Percentiles rank a stretch among this genome's conserved stretches.
phyloP scores from a whole-genome alignment of 1,284 basidiomycete species.

The Fomitopsis palustris region DNA sequence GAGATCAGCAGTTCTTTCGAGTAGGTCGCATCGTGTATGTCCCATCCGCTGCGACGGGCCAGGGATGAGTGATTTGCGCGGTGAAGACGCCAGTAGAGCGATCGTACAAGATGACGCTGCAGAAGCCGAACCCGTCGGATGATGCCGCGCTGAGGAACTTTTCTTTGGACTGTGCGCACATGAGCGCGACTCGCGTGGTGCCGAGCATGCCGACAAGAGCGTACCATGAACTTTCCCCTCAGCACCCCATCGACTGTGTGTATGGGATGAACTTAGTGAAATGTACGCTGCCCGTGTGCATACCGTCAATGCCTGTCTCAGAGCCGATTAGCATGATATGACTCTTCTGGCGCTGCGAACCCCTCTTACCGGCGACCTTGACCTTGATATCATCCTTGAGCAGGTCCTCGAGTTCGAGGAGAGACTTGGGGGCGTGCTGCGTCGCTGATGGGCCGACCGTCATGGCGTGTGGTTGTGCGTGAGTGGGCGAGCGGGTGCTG shows the following conservation, averaged over 20 bases:
- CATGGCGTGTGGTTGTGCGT: neutral
- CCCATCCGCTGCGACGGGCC: conserved; percentile 64
- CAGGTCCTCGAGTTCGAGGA: conserved; percentile 55
- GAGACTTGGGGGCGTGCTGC: conserved; percentile 46
- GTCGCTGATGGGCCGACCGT: conserved; percentile 25
- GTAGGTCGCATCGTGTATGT: conserved; percentile 85
- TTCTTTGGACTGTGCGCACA: conserved; percentile 63
- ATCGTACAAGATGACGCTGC: conserved; percentile 82
- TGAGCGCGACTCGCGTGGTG: neutral
- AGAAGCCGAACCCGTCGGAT: conserved; percentile 87
- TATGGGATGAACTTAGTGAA: conserved; percentile 5
- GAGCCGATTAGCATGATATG: neutral
- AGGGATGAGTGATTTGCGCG: neutral
- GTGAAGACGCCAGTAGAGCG: conserved; percentile 4
- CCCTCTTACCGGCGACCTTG: conserved; percentile 80
- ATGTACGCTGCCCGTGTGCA: neutral
- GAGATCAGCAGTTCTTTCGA: conserved; percentile 84
- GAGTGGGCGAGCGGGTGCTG: too few species aligned
- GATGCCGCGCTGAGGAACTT: conserved; percentile 90
- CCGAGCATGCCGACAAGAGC: conserved; percentile 10
- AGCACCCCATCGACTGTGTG: conserved; percentile 84
- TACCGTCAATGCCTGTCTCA: conserved; percentile 65
- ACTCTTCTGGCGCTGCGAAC: neutral
- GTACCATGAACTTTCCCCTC: conserved; percentile 90
- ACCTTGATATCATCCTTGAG: conserved; percentile 76